Evolutionary conservation across 23 red algal genomes (phyloP), one percentile per base, ranked within the genome.

Genomic region (Gracilaria domingensis): DNA sequence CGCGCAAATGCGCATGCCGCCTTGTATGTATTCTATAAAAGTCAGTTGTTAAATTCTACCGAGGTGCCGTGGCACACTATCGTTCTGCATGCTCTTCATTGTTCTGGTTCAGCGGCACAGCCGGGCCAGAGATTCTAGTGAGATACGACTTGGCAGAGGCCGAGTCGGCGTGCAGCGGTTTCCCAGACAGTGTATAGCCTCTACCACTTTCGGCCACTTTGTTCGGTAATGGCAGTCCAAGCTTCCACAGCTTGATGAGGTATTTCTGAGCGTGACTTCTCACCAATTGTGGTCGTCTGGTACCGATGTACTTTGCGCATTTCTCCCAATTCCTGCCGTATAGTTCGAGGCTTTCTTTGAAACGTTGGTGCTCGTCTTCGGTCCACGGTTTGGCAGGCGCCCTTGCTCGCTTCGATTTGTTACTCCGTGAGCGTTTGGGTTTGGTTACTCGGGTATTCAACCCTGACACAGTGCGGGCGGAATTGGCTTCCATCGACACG

Each of bases 231-330:
- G 96, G 96, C 37, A 75, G 49, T 29, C 96, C 96, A 40, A 83
- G 69, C 24, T 95, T 98, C 85, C 91, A 98, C 2, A 98, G 77
- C 85, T 93, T 91, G 79, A 98, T 98, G 59, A 98, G 88, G 70
- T 95, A 91, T 51, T 98, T 98, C 44, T 98, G 96, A 13, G 96
- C 93, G 71, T 98, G 96, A 79, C 88, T 93, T 37, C 96, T 93
- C 4, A 98, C 94, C 34, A 90, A 65, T 57, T 83, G 92, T 5
- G 93, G 82, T 23, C 64, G 55, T 49, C 96, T 82, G 9, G 96
- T 98, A 0, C 92, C 96, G 51, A 98, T 89, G 78, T 98, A 88
- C 40, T 60, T 50, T 44, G 96, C 96, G 33, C 87, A 85, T 39
- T 71, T 39, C 69, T 85, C 66, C 96, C 96, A 98, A 81, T 98